A percentile compares a stretch with the other conserved stretches of the same genome.
phyloP scores from a whole-genome alignment of 2,329 filamentous ascomycete genomes.

The Dactylonectria estremocensis region DNA sequence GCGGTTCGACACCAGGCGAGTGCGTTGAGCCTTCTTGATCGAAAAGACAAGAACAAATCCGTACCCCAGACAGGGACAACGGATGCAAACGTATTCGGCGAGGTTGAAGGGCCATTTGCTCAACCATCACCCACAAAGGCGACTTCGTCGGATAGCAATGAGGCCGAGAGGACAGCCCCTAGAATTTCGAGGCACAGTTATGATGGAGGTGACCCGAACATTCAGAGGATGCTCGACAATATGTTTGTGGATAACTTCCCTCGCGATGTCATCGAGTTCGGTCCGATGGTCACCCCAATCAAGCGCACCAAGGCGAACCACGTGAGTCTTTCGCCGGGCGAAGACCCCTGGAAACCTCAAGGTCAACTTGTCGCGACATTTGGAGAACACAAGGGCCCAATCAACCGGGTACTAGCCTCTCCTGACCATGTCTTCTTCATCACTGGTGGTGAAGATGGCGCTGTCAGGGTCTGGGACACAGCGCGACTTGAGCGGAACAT shows the following conservation, averaged over 20 bases:
- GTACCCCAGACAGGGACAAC: slow-evolving; percentile 72
- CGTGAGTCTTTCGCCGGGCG: slow-evolving; percentile 60
- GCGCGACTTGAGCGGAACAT: slow-evolving; percentile 92
- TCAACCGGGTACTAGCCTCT: slow-evolving; percentile 86
- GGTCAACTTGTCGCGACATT: slow-evolving; percentile 90
- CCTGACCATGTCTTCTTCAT: slow-evolving; percentile 96
- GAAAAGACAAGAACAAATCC: slow-evolving; percentile 72
- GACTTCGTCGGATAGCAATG: slow-evolving; percentile 42
- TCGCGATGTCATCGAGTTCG: slow-evolving; percentile 78
- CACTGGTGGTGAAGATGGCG: slow-evolving; percentile 92
- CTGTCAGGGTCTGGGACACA: slow-evolving; percentile 94
- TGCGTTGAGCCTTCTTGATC: slow-evolving; percentile 71
- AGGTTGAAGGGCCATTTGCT: slow-evolving; percentile 71
- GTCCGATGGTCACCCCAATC: slow-evolving; percentile 82
- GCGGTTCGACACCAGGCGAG: slow-evolving; percentile 71
- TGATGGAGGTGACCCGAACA: slow-evolving; percentile 80
- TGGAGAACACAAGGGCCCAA: slow-evolving; percentile 85
- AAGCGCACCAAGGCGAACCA: slow-evolving; percentile 69
- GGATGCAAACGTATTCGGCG: slow-evolving; percentile 72
- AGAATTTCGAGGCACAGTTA: slow-evolving; percentile 83
- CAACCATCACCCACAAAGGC: slow-evolving; percentile 49
- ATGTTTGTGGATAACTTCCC: slow-evolving; percentile 85
- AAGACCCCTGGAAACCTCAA: slow-evolving; percentile 82
- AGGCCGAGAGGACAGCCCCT: slow-evolving; percentile 53
- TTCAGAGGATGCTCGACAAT: slow-evolving; percentile 82